Percentiles rank a stretch among this genome's conserved stretches.
phyloP scores from a whole-genome alignment of 768 basidiomycete species.

The Boletus eberwhitei region DNA sequence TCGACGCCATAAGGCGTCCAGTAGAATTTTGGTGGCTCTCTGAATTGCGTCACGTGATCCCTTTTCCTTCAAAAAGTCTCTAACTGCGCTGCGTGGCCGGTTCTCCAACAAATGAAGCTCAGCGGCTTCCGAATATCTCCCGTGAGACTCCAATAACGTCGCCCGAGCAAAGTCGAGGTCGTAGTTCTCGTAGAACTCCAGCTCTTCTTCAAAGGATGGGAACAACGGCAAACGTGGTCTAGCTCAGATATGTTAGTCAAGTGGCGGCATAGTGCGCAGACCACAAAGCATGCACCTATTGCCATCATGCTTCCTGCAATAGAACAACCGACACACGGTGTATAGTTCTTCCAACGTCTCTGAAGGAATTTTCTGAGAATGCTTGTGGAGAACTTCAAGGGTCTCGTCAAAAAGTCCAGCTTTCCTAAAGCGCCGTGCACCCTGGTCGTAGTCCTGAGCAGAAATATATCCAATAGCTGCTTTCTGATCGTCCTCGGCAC shows the following conservation, averaged over 20 bases:
- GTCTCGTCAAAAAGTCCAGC: slow-evolving; percentile 53
- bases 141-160: slow-evolving; percentile 40
- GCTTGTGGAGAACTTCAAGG: slow-evolving; percentile 38
- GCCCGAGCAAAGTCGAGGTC: slow-evolving; percentile 50
- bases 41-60: slow-evolving; percentile 24
- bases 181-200: slow-evolving; percentile 56
- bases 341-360: slow-evolving; percentile 37
- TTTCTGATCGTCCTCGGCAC: slow-evolving; percentile 34
- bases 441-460: slow-evolving; percentile 41
- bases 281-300: slow-evolving; percentile 14
- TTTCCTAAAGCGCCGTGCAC: slow-evolving; percentile 49
- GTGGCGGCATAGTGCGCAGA: background rate
- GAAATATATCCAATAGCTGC: slow-evolving; percentile 46
- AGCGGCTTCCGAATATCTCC: slow-evolving; percentile 48
- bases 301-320: slow-evolving; percentile 32
- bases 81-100: slow-evolving; percentile 45
- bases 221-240: slow-evolving; percentile 54
- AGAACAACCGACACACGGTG: slow-evolving; percentile 45
- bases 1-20: slow-evolving; percentile 45
- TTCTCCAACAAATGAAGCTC: slow-evolving; percentile 49
- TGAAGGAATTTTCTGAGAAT: slow-evolving; percentile 32
- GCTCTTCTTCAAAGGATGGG: slow-evolving; percentile 44
- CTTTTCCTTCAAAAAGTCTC: slow-evolving; percentile 38
- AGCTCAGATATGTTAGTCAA: background rate
- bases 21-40: slow-evolving; percentile 38